A percentile compares a stretch with the other conserved stretches of the same genome.
Evolutionary conservation across 345 rosid species (phyloP).

Genomic region (Gossypium anomalum): DNA sequence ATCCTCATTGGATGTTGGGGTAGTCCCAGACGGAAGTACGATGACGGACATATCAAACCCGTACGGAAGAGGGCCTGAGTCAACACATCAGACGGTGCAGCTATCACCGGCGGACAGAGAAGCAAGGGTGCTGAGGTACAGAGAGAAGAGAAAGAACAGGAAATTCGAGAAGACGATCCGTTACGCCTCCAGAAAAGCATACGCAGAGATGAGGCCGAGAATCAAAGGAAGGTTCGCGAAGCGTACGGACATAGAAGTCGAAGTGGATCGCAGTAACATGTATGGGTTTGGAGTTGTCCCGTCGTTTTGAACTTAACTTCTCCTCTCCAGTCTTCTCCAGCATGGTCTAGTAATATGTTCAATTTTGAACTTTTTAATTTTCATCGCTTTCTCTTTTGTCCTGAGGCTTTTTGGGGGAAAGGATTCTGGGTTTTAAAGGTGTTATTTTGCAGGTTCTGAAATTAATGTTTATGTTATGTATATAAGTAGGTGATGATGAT

Average conservation of each 20-base stretch:
- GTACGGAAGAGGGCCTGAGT: constrained; percentile 41
- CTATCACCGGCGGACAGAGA: constrained; percentile 79
- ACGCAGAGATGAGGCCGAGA: constrained; percentile 84
- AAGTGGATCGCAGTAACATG: constrained; percentile 35
- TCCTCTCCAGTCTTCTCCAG: background rate
- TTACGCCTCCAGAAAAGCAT: constrained; percentile 88
- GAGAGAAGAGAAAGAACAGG: constrained; percentile 94
- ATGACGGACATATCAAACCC: constrained; percentile 60
- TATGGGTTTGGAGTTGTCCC: constrained; percentile 81
- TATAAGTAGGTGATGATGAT: background rate
- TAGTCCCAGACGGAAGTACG: constrained; percentile 79
- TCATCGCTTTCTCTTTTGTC: background rate
- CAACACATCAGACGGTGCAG: constrained; percentile 46
- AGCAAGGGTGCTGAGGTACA: constrained; percentile 91
- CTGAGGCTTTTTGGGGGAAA: background rate
- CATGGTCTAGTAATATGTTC: background rate
- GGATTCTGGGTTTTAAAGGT: background rate
- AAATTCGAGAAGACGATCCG: constrained; percentile 97
- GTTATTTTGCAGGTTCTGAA: background rate
- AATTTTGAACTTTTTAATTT: background rate
- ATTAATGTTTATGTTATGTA: background rate
- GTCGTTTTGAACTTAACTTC: constrained; percentile 35
- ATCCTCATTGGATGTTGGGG: constrained; percentile 83
- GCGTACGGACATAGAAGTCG: constrained; percentile 40
- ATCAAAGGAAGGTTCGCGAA: constrained; percentile 94